These are phyloP conservation scores for Coniochaeta sp. DNA, from an alignment of 2,329 filamentous ascomycete genomes.

Conservation along the genomic window DNA sequence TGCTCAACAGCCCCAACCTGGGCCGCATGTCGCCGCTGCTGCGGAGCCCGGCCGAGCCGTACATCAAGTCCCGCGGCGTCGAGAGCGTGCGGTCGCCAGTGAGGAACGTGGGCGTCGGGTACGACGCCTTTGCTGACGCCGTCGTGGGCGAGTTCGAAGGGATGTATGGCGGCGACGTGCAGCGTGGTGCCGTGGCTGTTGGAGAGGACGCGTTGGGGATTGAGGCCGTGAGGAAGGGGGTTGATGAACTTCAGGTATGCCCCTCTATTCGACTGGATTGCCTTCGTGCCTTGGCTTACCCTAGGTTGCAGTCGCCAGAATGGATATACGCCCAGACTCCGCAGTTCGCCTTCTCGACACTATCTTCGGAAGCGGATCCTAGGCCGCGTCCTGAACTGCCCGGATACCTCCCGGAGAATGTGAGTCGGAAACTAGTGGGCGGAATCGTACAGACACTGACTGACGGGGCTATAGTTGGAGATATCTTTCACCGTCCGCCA, in stretches of 20 bases:
- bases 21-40: constrained; percentile 61
- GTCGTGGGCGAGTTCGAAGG: constrained; percentile 58
- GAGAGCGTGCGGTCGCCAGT: constrained; percentile 86
- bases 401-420: constrained; percentile 35
- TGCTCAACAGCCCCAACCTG: constrained; percentile 73
- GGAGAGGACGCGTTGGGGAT: constrained; percentile 37
- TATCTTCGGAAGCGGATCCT: constrained; percentile 51
- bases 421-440: constrained; percentile 19
- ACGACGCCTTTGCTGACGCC: constrained; percentile 39
- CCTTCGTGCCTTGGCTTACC: not conserved
- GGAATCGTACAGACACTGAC: not conserved
- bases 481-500: constrained; percentile 29
- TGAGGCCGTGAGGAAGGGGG: constrained; percentile 28
- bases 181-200: constrained; percentile 29
- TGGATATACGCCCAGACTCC: constrained; percentile 88
- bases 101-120: constrained; percentile 61
- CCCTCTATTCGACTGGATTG: not conserved
- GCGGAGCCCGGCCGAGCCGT: constrained; percentile 68
- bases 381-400: constrained; percentile 45
- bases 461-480: constrained; percentile 16
- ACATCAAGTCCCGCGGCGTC: constrained; percentile 75
- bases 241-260: constrained; percentile 24
- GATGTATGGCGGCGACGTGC: constrained; percentile 53
- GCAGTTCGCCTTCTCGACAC: constrained; percentile 65
- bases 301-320: constrained; percentile 40